Conservation (phyloP, 306 rosid species). For the Alnus rubra region DNA sequence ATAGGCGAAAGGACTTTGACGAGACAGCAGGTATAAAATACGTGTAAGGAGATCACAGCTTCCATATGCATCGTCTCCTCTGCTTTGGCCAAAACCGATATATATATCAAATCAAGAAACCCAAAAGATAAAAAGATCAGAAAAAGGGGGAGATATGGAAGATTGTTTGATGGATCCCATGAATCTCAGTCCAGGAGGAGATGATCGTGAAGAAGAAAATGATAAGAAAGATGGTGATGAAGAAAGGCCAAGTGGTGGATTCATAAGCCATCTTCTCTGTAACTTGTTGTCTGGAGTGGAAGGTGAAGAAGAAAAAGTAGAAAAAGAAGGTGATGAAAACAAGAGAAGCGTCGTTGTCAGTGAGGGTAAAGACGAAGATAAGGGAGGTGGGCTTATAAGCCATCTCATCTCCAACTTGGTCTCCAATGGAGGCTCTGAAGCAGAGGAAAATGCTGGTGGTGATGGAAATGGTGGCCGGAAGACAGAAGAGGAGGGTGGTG, state of each 20-base stretch:
- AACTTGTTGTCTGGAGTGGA: slow-evolving; percentile 17
- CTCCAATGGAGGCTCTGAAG: slow-evolving; percentile 17
- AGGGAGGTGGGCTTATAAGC: slow-evolving; percentile 34
- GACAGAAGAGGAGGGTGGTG: slow-evolving; percentile 13
- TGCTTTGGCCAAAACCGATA: background rate
- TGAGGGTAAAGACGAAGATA: slow-evolving; percentile 1
- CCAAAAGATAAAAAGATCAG: background rate
- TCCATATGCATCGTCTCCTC: background rate
- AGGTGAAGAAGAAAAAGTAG: slow-evolving; percentile 7
- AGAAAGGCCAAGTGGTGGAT: slow-evolving; percentile 26
- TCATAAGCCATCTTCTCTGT: slow-evolving; percentile 14
- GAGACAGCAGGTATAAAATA: slow-evolving; percentile 11
- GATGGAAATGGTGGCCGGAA: slow-evolving; percentile 17
- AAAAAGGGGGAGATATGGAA: slow-evolving; percentile 25
- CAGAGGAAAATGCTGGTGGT: slow-evolving; percentile 22
- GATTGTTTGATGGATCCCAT: slow-evolving; percentile 19
- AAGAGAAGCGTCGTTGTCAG: background rate
- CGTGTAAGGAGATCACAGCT: slow-evolving; percentile 22
- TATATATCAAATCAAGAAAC: background rate
- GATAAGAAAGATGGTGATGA: background rate
- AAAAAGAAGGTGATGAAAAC: slow-evolving; percentile 5
- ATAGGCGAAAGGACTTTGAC: background rate
- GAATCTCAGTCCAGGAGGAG: slow-evolving; percentile 6
- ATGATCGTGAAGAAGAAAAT: background rate
- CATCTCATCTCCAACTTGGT: slow-evolving; percentile 29